phyloP scores from a whole-genome alignment of 495 filamentous ascomycete genomes.

The Podospora comata region DNA sequence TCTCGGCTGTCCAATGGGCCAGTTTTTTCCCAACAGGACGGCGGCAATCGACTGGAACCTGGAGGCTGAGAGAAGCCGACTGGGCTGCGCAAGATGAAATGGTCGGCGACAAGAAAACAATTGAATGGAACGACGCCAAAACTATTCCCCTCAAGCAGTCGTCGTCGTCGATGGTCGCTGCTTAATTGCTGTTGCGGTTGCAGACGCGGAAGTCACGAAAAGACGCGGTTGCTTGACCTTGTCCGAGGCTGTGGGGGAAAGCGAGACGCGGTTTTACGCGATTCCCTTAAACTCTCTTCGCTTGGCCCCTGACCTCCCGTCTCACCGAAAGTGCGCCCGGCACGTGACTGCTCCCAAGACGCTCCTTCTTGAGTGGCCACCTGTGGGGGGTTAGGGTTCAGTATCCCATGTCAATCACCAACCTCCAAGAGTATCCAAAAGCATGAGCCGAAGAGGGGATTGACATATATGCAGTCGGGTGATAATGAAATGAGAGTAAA shows the following conservation, averaged over 20 bases:
- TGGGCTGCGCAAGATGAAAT: background rate
- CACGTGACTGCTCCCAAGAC: background rate
- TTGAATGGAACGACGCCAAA: background rate
- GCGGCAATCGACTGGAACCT: background rate
- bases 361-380: too few relatives aligned
- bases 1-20: too few relatives aligned
- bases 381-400: background rate
- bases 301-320: background rate
- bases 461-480: background rate
- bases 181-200: background rate
- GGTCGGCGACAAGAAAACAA: background rate
- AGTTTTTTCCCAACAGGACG: background rate
- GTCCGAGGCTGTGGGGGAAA: constrained; percentile 19
- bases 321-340: background rate
- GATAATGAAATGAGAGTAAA: too few relatives aligned
- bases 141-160: background rate
- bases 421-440: too few relatives aligned
- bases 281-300: constrained; percentile 28
- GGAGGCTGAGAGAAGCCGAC: background rate
- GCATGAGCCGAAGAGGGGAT: too few relatives aligned
- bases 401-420: too few relatives aligned
- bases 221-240: constrained; percentile 26
- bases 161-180: constrained; percentile 7
- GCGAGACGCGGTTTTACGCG: constrained; percentile 32
- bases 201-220: constrained; percentile 27